Evolutionary conservation across 1,284 basidiomycete genomes (phyloP).

Genomic region (Papiliotrema nemorosa): DNA sequence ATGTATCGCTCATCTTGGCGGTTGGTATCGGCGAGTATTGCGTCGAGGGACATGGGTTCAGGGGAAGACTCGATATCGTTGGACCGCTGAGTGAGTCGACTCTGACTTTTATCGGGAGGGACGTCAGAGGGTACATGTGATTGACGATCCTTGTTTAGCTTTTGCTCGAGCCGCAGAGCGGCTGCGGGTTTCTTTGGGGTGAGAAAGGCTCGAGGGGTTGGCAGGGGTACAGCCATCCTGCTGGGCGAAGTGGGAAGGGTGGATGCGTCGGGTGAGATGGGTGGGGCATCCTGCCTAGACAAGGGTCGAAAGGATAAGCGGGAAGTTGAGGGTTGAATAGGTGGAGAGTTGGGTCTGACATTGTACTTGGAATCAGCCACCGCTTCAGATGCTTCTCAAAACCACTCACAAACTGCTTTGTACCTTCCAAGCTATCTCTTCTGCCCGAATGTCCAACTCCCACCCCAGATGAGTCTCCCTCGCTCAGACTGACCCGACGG

Average conservation of each 20-base stretch:
- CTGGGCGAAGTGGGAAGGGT: slow-evolving; percentile 23
- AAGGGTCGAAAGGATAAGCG: background rate
- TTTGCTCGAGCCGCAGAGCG: slow-evolving; percentile 32
- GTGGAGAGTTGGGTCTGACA: slow-evolving; percentile 6
- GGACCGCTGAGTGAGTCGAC: background rate
- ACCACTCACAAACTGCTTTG: slow-evolving; percentile 25
- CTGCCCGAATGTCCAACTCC: no score
- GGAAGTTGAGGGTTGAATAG: background rate
- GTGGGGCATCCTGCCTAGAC: slow-evolving; percentile 6
- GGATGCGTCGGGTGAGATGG: slow-evolving; percentile 11
- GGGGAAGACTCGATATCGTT: background rate
- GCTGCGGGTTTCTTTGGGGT: slow-evolving; percentile 42
- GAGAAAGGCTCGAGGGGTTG: slow-evolving; percentile 36
- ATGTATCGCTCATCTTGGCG: background rate
- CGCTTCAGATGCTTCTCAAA: background rate
- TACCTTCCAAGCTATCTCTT: slow-evolving; percentile 27
- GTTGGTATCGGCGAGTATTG: background rate
- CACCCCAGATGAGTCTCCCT: background rate
- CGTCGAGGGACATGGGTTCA: slow-evolving; percentile 1
- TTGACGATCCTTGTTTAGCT: slow-evolving; percentile 13
- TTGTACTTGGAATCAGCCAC: slow-evolving; percentile 12
- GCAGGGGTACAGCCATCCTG: slow-evolving; percentile 28
- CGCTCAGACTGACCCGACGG: slow-evolving; percentile 1
- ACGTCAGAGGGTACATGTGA: background rate
- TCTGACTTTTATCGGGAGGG: background rate